Conservation (phyloP, 148 eudicot genomes). For the Persicaria tinctoria region DNA sequence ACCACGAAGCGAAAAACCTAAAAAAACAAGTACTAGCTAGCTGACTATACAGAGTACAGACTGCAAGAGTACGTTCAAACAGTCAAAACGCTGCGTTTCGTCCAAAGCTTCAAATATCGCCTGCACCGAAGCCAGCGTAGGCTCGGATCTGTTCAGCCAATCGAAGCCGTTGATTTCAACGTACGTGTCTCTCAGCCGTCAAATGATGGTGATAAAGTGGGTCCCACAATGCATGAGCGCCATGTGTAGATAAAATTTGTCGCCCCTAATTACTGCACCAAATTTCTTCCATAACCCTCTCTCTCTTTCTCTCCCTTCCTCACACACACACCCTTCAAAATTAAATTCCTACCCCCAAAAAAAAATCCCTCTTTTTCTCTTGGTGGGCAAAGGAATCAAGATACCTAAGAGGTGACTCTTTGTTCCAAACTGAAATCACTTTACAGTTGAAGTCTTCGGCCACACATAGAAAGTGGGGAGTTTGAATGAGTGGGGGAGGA, state of each 20-base stretch:
- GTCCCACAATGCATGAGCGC: conserved; percentile 23
- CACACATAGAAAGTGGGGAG: background rate
- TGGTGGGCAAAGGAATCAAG: conserved; percentile 1
- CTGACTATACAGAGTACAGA: background rate
- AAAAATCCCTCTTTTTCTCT: conserved; percentile 3
- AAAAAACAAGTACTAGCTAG: background rate
- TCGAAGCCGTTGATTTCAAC: conserved; percentile 19
- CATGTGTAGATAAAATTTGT: conserved; percentile 20
- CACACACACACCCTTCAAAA: background rate
- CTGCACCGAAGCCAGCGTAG: conserved; percentile 7
- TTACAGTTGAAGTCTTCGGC: background rate
- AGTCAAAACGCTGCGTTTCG: conserved; percentile 9
- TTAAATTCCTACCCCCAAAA: background rate
- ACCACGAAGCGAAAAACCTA: background rate
- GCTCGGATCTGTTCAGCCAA: conserved; percentile 6
- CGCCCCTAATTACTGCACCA: conserved; percentile 5
- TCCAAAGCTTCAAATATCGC: conserved; percentile 1
- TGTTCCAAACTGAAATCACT: conserved; percentile 14
- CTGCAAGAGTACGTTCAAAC: background rate
- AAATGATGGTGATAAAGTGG: conserved; percentile 15
- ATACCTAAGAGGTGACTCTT: conserved; percentile 13
- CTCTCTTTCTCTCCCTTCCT: background rate
- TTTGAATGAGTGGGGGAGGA: background rate
- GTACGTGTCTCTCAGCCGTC: conserved; percentile 14
- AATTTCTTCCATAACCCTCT: background rate